These are phyloP conservation scores for Cochlearia excelsa DNA, from an alignment of 345 rosid species.

Conservation along the genomic window DNA sequence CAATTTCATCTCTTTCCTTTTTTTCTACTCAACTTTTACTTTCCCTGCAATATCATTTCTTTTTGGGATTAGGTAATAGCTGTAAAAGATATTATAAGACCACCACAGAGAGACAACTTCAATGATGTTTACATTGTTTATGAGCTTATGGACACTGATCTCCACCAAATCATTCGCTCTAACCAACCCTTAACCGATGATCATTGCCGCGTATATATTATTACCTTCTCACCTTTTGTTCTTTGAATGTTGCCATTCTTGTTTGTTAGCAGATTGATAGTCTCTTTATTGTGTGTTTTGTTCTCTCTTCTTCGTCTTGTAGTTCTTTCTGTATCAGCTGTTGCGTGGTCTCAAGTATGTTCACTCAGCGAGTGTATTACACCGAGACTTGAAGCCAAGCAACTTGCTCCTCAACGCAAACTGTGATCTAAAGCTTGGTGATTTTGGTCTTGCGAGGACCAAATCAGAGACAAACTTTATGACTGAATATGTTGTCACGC, in stretches of 20 bases:
- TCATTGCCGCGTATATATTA: constrained; percentile 79
- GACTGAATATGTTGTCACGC: constrained; percentile 54
- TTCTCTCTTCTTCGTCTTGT: constrained; percentile 35
- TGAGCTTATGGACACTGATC: constrained; percentile 97
- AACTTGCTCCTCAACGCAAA: constrained; percentile 82
- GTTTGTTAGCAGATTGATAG: constrained; percentile 1
- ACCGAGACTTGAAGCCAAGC: constrained; percentile 91
- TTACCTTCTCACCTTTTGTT: neutral
- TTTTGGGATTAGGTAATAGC: constrained; percentile 55
- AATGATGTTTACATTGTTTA: constrained; percentile 91
- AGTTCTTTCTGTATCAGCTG: constrained; percentile 92
- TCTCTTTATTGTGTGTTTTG: neutral
- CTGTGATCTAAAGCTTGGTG: constrained; percentile 95
- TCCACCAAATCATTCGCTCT: constrained; percentile 86
- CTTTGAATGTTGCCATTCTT: neutral
- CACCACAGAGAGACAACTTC: constrained; percentile 84
- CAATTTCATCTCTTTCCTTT: constrained; percentile 1
- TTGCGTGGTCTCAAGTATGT: constrained; percentile 92
- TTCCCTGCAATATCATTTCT: neutral
- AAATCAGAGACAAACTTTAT: constrained; percentile 97
- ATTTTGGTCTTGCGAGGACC: constrained; percentile 95
- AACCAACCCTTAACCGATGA: constrained; percentile 80
- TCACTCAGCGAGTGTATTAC: constrained; percentile 88
- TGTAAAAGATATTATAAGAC: constrained; percentile 86
- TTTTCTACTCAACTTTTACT: neutral